phyloP scores from a whole-genome alignment of 192 early-diverging fungal species.

The Allomyces macrogynus region DNA sequence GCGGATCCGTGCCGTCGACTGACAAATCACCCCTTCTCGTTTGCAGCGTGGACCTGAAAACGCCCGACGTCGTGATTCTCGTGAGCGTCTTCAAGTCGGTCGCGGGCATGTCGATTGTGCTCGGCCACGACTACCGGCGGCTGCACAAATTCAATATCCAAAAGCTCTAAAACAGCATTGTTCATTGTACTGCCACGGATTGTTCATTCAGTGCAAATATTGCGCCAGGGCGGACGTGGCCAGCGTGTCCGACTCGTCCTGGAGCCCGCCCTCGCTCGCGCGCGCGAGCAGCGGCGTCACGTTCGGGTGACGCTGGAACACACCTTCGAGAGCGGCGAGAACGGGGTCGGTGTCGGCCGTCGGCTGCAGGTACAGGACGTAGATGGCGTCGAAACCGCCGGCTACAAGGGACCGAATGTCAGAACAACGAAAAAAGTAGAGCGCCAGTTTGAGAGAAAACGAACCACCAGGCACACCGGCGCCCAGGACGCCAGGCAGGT shows the following conservation, averaged over 20 bases:
- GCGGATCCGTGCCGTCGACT: too few relatives aligned
- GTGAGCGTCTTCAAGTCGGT: too few relatives aligned
- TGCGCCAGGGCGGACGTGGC: not conserved
- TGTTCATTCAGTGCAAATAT: not conserved
- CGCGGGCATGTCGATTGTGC: too few relatives aligned
- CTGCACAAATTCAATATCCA: too few relatives aligned
- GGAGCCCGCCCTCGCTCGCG: not conserved
- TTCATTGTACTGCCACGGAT: too few relatives aligned
- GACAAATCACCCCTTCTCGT: too few relatives aligned
- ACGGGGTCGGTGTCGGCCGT: not conserved
- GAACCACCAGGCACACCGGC: constrained; percentile 86
- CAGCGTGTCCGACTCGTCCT: not conserved
- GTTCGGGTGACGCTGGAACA: not conserved
- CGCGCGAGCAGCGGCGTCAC: not conserved
- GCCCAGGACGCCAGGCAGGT: constrained; percentile 64
- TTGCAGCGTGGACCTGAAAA: too few relatives aligned
- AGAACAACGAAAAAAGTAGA: not conserved
- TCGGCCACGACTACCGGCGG: too few relatives aligned
- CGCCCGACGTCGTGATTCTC: too few relatives aligned
- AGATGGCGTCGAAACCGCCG: constrained; percentile 95
- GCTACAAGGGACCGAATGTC: constrained; percentile 21
- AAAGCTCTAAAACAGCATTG: too few relatives aligned
- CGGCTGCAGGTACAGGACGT: not conserved
- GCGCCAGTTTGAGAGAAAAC: not conserved
- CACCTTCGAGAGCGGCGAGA: not conserved